phyloP scores from a whole-genome alignment of 225 moss, liverwort and hornwort species.

The Pleurozium schreberi region DNA sequence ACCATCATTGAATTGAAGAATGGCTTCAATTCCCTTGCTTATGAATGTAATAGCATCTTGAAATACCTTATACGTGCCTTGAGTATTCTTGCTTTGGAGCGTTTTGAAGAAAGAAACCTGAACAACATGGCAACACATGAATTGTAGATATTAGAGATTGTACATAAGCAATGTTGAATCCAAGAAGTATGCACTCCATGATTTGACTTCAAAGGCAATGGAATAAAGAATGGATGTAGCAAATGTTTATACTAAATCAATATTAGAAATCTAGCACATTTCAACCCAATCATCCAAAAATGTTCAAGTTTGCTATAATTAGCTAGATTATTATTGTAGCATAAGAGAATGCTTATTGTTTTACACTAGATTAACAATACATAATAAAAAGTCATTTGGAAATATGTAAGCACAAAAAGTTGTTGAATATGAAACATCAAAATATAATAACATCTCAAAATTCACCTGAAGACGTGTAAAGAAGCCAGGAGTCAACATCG shows the following conservation, averaged over 20 bases:
- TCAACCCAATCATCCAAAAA: accelerated
- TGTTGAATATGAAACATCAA: no score
- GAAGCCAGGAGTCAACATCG: not conserved
- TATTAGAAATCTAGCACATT: not conserved
- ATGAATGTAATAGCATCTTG: not conserved
- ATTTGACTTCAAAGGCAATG: not conserved
- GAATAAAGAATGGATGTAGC: no score
- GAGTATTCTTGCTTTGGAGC: not conserved
- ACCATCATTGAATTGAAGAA: not conserved
- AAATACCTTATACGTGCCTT: not conserved
- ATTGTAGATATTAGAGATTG: no score
- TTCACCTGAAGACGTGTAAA: not conserved
- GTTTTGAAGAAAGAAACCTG: not conserved
- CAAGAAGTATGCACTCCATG: not conserved
- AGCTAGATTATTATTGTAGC: not conserved
- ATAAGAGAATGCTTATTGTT: accelerated
- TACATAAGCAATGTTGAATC: accelerated
- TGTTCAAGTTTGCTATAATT: accelerated
- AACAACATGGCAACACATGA: not conserved
- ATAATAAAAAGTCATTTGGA: no score
- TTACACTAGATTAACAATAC: not conserved
- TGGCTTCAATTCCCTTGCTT: not conserved
- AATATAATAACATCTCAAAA: not conserved
- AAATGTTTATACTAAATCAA: no score
- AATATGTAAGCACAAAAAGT: no score